A percentile compares a stretch with the other conserved stretches of the same genome.
phyloP scores from a whole-genome alignment of 495 filamentous ascomycete genomes.

The Xylaria flabelliformis region DNA sequence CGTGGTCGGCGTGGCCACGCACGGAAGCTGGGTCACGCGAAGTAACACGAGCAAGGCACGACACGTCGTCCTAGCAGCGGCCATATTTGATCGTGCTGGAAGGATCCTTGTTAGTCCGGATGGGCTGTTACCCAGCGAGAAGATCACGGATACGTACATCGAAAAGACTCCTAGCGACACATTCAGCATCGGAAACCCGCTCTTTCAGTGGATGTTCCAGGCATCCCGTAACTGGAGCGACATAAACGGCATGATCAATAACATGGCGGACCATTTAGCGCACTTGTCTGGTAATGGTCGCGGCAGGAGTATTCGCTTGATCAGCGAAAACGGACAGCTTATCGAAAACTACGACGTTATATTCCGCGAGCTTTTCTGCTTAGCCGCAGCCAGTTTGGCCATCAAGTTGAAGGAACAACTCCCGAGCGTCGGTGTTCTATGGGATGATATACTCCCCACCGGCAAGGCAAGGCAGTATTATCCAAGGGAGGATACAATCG shows the following conservation, averaged over 20 bases:
- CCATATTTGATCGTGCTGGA: slow-evolving; percentile 76
- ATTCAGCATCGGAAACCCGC: slow-evolving; percentile 76
- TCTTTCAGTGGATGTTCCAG: slow-evolving; percentile 88
- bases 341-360: slow-evolving; percentile 73
- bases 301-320: slow-evolving; percentile 42
- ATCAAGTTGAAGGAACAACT: slow-evolving; percentile 66
- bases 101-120: slow-evolving; percentile 80
- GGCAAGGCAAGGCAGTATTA: slow-evolving; percentile 40
- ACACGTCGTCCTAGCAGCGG: slow-evolving; percentile 77
- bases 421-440: slow-evolving; percentile 72
- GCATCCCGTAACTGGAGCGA: slow-evolving; percentile 77
- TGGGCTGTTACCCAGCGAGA: slow-evolving; percentile 78
- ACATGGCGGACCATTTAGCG: slow-evolving; percentile 68
- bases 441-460: slow-evolving; percentile 77
- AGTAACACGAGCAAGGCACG: slow-evolving; percentile 70
- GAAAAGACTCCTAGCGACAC: slow-evolving; percentile 77
- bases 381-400: slow-evolving; percentile 77
- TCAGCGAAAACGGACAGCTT: slow-evolving; percentile 51
- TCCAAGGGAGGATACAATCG: slow-evolving; percentile 13
- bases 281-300: slow-evolving; percentile 38
- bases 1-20: slow-evolving; percentile 54
- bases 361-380: slow-evolving; percentile 88
- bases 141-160: slow-evolving; percentile 80
- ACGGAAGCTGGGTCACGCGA: slow-evolving; percentile 60
- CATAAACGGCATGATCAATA: slow-evolving; percentile 69